Evolutionary conservation across 2,329 filamentous ascomycete species (phyloP), one percentile per base, ranked within the genome.

Genomic region (Fonsecaea multimorphosa): DNA sequence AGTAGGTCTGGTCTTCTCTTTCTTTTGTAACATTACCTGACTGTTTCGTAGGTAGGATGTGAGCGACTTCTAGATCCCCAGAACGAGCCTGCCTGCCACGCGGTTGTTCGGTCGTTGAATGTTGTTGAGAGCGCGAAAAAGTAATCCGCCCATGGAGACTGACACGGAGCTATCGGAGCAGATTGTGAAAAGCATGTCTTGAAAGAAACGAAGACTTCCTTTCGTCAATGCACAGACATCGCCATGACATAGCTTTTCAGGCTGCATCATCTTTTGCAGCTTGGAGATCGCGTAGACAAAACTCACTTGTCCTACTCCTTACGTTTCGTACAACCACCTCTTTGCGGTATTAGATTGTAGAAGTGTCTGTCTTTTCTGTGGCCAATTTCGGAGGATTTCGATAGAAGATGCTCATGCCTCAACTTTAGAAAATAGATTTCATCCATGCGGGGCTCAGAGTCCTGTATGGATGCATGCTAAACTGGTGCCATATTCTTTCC

Each of bases 21-120:
- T 49, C 22, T 51, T n/a, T 65, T 67, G 38, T 6, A 56, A 68
- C 67, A 65, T 65, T 69, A 65, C 68, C 68, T 72, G 70, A 71
- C 68, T 58, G 29, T 22, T 46, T 65, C 58, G 58, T 53, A 69
- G 67, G 66, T 68, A 70, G 64, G 63, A 68, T 57, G 61, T 67
- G 64, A 67, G 63, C 68, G 62, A 67, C 59, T 68, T 67, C 68
- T 68, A 32, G 60, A 36, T 11, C 58, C 61, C 59, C 61, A 68
- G 68, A 68, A 70, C 58, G 68, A 66, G 65, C 68, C 64, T 65
- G 64, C 68, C 68, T 68, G 68, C 63, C 54, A 51, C 40, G 46
- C 58, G 34, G 31, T 53, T 46, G 57, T 44, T 32, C 51, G 14
- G 24, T 32, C 8, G 29, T 46, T 34, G 58, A 34, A 58, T 24